Evolutionary conservation across 805 yeast genomes (phyloP).

Genomic region (Saccharomycopsis malanga): DNA sequence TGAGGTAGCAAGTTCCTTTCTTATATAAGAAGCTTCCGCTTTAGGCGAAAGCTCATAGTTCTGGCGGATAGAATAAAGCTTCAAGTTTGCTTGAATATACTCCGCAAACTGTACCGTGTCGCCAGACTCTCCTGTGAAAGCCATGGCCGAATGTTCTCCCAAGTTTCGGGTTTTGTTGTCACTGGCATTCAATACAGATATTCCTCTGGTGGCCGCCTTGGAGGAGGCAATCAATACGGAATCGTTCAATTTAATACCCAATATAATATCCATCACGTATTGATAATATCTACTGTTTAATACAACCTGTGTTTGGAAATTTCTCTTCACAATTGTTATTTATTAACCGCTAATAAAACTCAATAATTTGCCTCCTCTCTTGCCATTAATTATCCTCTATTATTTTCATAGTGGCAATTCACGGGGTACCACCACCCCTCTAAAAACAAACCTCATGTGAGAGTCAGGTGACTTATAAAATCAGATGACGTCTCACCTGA

Average conservation of each 20-base stretch:
- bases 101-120: slow-evolving; percentile 96
- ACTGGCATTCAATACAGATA: slow-evolving; percentile 65
- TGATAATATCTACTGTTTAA: no score
- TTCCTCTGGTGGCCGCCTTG: slow-evolving; percentile 87
- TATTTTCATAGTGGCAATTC: no score
- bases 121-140: slow-evolving; percentile 93
- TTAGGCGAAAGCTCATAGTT: slow-evolving; percentile 72
- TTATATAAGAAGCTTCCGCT: slow-evolving; percentile 81
- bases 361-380: no score
- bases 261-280: slow-evolving; percentile 93
- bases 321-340: no score
- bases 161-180: slow-evolving; percentile 77
- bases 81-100: slow-evolving; percentile 86
- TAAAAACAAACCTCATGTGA: no score
- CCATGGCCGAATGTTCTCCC: slow-evolving; percentile 72
- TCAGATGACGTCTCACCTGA: no score
- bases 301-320: no score
- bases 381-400: no score
- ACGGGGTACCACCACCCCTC: no score
- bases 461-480: no score
- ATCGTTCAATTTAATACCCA: slow-evolving; percentile 79
- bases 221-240: slow-evolving; percentile 89
- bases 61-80: slow-evolving; percentile 80
- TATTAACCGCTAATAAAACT: no score
- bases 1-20: slow-evolving; percentile 82